phyloP scores from a whole-genome alignment of 1,284 basidiomycete species.

The Gomphus bonarii region DNA sequence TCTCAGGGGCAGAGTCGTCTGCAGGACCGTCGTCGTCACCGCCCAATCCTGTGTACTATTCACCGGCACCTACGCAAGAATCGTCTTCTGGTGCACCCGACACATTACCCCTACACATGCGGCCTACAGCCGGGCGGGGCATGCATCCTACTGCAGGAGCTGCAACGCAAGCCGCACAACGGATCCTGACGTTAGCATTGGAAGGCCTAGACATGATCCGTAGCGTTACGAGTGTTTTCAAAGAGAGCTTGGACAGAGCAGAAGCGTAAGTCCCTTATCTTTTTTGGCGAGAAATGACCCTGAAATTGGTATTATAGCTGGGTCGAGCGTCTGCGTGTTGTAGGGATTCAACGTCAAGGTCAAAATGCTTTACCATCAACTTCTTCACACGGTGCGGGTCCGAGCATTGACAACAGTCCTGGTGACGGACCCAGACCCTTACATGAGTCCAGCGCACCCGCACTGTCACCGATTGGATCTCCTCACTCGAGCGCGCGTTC shows the following conservation, averaged over 20 bases:
- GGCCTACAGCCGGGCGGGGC: constrained; percentile 10
- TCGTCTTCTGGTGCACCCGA: not conserved
- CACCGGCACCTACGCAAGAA: not conserved
- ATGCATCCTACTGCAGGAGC: constrained; percentile 38
- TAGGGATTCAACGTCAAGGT: constrained; percentile 58
- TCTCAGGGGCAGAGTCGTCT: not conserved
- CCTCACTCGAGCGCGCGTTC: constrained; percentile 4
- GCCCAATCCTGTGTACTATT: not conserved
- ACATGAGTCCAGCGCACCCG: not conserved
- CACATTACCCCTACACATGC: not conserved
- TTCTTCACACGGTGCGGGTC: not conserved
- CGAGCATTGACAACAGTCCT: not conserved
- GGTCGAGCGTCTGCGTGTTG: constrained; percentile 67
- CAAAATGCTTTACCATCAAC: not conserved
- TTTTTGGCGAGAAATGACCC: constrained; percentile 2
- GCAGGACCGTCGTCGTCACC: not conserved
- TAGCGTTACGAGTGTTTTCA: constrained; percentile 77
- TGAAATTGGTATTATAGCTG: constrained; percentile 35
- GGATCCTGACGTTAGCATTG: constrained; percentile 75
- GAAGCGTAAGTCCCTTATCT: constrained; percentile 54
- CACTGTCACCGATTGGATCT: not conserved
- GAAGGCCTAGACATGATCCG: constrained; percentile 90
- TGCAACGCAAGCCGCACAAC: constrained; percentile 65
- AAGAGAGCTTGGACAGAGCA: constrained; percentile 79
- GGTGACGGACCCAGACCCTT: not conserved